Evolutionary conservation across 164 flowering plant species (phyloP), one percentile per base, ranked within the genome.

Genomic region (Platanus orientalis): DNA sequence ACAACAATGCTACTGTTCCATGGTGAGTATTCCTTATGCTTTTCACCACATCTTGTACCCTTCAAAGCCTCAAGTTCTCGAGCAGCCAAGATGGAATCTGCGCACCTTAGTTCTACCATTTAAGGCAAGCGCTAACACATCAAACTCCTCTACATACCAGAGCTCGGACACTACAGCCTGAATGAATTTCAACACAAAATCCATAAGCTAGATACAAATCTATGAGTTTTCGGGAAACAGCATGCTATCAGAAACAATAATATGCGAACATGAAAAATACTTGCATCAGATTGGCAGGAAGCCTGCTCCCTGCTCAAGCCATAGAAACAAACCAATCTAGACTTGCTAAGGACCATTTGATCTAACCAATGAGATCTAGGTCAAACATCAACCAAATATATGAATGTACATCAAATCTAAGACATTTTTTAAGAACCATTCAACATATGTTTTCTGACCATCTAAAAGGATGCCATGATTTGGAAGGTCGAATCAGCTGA

Each of bases 141-240:
- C 97, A 62, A 80, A 81, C 67, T 92, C 99, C 76, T 95, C 99
- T 23, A 95, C 97, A 53, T 79, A 89, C 97, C 99, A 95, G 42
- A 95, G 87, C 78, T 95, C 97, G 0, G 90, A 81, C 0, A 92
- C 85, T 2, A 49, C 66, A 17, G 97, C 96, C 97, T 94, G 82
- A 29, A 67, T 45, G 3, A 63, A n/a, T 60, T 45, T 50, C 29
- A 39, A 32, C 26, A 66, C 40, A 21, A 30, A n/a, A 44, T n/a
- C 16, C 3, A 17, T 19, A 45, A 45, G 62, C 14, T 60, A 29
- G 3, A 61, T 19, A 21, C 39, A 28, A 30, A 60, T 7, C 20
- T 28, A 29, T 58, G 27, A 36, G 29, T 11, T 24, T 44, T 27
- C 5, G 0, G 11, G 44, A 23, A 39, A 25, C 13, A 32, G 9